Conservation (phyloP, 805 yeast species). For the Candida maesae region DNA sequence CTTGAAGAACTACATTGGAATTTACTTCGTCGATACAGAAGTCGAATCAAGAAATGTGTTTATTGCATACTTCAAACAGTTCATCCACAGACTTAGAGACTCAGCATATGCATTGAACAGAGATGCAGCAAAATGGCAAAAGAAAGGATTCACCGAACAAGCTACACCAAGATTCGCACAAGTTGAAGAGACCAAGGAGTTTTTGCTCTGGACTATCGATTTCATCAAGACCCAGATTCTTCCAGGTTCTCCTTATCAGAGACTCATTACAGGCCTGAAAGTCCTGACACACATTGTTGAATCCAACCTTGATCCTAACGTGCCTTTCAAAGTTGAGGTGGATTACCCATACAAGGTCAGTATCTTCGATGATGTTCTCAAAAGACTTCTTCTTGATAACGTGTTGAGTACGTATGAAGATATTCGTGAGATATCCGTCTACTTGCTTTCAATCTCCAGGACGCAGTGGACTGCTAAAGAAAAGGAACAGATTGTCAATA, state of each 20-base stretch:
- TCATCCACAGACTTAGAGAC: conserved; percentile 63
- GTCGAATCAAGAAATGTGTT: conserved; percentile 68
- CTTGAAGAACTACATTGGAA: conserved; percentile 41
- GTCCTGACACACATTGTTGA: conserved; percentile 43
- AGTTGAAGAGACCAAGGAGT: conserved; percentile 34
- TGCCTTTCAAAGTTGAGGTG: conserved; percentile 40
- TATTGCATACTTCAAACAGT: conserved; percentile 55
- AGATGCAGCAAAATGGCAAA: conserved; percentile 41
- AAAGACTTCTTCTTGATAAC: conserved; percentile 54
- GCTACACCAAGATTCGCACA: conserved; percentile 29
- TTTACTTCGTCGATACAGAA: conserved; percentile 59
- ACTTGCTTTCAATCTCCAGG: conserved; percentile 36
- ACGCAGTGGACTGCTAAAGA: conserved; percentile 8
- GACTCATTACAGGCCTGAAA: conserved; percentile 45
- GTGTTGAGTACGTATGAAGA: conserved; percentile 75
- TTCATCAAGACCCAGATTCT: conserved; percentile 38
- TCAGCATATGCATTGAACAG: conserved; percentile 58
- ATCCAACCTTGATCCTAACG: conserved; percentile 53
- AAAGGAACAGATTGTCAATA: conserved; percentile 17
- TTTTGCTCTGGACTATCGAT: conserved; percentile 37
- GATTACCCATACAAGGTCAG: conserved; percentile 45
- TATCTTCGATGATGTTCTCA: conserved; percentile 36
- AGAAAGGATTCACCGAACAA: conserved; percentile 36
- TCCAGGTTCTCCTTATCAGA: conserved; percentile 58
- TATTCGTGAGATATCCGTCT: conserved; percentile 51